These are phyloP conservation scores for Microcera coccophila DNA, from an alignment of 2,329 filamentous ascomycete species.

Conservation along the genomic window DNA sequence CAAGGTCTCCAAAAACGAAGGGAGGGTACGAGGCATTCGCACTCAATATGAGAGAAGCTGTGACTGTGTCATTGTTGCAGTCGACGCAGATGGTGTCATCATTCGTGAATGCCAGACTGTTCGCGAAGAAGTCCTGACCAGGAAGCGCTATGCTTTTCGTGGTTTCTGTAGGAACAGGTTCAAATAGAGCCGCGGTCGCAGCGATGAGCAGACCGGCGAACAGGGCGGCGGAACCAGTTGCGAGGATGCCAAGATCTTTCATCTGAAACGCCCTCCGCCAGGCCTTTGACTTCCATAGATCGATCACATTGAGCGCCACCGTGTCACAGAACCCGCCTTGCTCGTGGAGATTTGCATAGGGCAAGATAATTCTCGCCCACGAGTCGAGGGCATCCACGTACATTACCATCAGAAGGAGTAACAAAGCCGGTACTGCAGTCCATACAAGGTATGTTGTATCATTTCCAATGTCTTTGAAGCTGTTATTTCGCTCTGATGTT, in stretches of 20 bases:
- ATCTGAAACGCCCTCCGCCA: constrained; percentile 25
- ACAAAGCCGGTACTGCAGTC: constrained; percentile 32
- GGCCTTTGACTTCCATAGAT: constrained; percentile 27
- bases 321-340: constrained; percentile 28
- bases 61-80: constrained; percentile 28
- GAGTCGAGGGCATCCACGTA: constrained; percentile 32
- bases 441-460: constrained; percentile 33
- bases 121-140: constrained; percentile 30
- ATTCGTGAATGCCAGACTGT: constrained; percentile 20
- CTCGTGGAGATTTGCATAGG: constrained; percentile 29
- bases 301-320: constrained; percentile 31
- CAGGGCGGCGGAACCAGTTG: constrained; percentile 26
- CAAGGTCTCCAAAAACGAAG: constrained; percentile 34
- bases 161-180: constrained; percentile 24
- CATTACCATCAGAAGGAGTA: constrained; percentile 27
- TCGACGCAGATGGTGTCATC: constrained; percentile 21
- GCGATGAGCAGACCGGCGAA: constrained; percentile 30
- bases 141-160: constrained; percentile 22
- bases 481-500: constrained; percentile 26
- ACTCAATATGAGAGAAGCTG: constrained; percentile 34
- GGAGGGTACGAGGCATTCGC: constrained; percentile 33
- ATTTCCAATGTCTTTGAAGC: constrained; percentile 28
- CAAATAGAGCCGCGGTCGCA: constrained; percentile 33
- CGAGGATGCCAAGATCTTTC: constrained; percentile 26
- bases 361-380: constrained; percentile 31